Base-by-base conservation (phyloP, 2,329 filamentous ascomycete species). In the Escovopsis sp. region DNA sequence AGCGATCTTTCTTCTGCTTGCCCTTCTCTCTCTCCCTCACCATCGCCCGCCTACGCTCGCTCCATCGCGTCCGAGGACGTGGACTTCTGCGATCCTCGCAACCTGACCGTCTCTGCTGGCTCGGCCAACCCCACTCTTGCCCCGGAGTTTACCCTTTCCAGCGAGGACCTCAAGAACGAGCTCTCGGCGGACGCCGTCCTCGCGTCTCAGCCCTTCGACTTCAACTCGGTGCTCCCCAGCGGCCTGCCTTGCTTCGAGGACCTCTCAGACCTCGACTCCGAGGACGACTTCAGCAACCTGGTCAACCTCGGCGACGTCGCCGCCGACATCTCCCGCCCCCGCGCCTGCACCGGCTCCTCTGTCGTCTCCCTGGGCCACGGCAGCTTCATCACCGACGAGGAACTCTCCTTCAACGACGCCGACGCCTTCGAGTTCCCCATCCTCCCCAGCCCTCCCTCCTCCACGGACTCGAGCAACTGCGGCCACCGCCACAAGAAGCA, bases 71-170 rank as follows among this genome's bases (percentile, higher is more conserved):
- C 76, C 2, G 79, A 85, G 45, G 79, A 85, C 55, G 70, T 85
- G 46, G 79, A 85, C 60, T 92, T 90, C 56, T 94, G 88, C 59
- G 87, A 94, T 53, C 87, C 88, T 25, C 78, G 87, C 51, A 84
- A 93, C 53, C 64, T 94, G 43, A 93, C 82, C 15, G 83, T 94
- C 19, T 68, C 63, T 36, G 57, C 58, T 52, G 35, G 54, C 50
- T 58, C 66, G 36, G 56, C 63, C 41, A 68, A 63, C 47, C 55
- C 66, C 27, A 65, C 61, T 8, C 52, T 68, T 34, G 59, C 66
- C 7, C 59, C 68, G 31, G 79, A 85, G 45, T 78, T 84, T 45
- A 68, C 78, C 40, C 65, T 82, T 44, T 65, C 75, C 29, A 69
- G 66, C 34, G 75, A 79, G 48, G 70, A 77, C 56, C 56, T 68